phyloP scores from a whole-genome alignment of 2,329 filamentous ascomycete species.

The Ophiostoma ulmi region DNA sequence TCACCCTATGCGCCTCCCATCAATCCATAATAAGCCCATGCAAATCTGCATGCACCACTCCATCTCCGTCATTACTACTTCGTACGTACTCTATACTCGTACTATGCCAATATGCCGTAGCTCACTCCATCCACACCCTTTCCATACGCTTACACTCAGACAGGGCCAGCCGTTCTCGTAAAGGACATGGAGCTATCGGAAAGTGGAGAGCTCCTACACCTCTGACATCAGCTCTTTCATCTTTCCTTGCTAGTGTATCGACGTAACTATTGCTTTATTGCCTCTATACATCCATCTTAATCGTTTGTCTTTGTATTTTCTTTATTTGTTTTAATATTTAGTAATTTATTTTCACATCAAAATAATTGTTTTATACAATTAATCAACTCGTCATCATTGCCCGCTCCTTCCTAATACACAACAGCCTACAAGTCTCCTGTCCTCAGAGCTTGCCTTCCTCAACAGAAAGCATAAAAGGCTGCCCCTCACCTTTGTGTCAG shows the following conservation, averaged over 20 bases:
- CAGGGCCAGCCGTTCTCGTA: not conserved
- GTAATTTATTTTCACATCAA: not conserved
- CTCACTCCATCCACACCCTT: conserved; percentile 8
- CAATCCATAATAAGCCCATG: conserved; percentile 13
- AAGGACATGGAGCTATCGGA: conserved; percentile 14
- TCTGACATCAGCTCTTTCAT: conserved; percentile 23
- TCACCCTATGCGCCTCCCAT: not conserved
- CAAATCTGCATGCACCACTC: conserved; percentile 14
- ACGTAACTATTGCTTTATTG: not conserved
- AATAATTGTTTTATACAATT: not conserved
- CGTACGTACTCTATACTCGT: not conserved
- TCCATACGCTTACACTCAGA: not conserved
- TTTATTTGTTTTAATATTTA: not conserved
- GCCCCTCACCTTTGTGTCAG: conserved; percentile 7
- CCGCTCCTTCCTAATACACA: not conserved
- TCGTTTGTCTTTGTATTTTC: not conserved
- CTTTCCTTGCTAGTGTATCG: not conserved
- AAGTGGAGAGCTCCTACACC: conserved; percentile 16
- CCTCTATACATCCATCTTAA: not conserved
- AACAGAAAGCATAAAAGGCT: conserved; percentile 4
- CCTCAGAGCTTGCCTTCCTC: conserved; percentile 3
- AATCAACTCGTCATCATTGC: not conserved
- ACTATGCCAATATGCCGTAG: not conserved
- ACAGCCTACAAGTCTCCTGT: not conserved
- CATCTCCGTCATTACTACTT: conserved; percentile 3